Base-by-base conservation (phyloP, 352 stramenopile genomes). In the Vaucheria bursata region DNA sequence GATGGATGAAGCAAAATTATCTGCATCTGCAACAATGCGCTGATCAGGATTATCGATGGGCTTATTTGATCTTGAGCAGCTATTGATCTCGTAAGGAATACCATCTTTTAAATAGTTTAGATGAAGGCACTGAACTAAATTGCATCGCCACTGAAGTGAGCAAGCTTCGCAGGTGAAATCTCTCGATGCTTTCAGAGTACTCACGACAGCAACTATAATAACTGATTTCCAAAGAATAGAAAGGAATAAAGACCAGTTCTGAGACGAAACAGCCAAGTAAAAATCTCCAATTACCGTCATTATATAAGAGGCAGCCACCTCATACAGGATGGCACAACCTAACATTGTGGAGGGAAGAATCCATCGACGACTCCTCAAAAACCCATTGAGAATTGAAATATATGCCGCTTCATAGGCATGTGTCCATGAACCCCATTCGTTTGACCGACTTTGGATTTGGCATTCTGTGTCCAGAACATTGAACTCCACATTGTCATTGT, bases 21-120 rank as follows among this genome's bases (percentile, higher is more conserved):
- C 12, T n/a, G 66, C 73, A 68, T 83, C 77, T 5, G 69, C 38
- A 0, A 53, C 71, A 3, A 83, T 31, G 7, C 77, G 77, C 39
- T 83, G 77, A 52, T 83, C 77, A 7, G 77, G 59, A 52, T 83
- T 83, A 38, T 83, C 77, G 38, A 95, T 7, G 29, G 8, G 4
- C 29, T 18, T 6, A 31, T n/a, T 7, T 25, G 18, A 25, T 7
- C 7, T 74, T 18, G n/a, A 35, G 59, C 49, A 53, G 18, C 50
- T 37, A 35, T 39, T 73, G 52, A 18, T n/a, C 25, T 35, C 31
- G 12, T 2, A 68, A 2, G 31, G 7, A 34, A 2, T 34, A 68
- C 53, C 8, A 2, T 2, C 53, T 7, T 68, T 2, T 8, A 8
- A 2, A 2, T 7, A 68, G 8, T 2, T 7, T 34, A 68, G 7